Base-by-base conservation (phyloP, 306 rosid species). In the Astragalus glycyphyllos region DNA sequence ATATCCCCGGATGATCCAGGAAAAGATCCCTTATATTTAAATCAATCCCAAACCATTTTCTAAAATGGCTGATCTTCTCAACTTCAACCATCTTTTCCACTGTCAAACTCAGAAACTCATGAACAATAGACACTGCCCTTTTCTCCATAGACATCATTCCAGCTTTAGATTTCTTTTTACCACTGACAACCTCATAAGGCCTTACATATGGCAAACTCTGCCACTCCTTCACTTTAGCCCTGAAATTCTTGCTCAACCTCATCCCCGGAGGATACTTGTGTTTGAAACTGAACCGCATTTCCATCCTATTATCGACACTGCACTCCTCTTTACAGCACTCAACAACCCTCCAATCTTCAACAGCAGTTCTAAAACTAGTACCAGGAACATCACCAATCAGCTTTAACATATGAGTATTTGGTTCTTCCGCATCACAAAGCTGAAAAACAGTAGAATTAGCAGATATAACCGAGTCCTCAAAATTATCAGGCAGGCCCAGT, bases 31-130 rank as follows among this genome's bases (percentile, higher is more conserved):
- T 83, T 67, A 88, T 46, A 70, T 91, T 91, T 15, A 91, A 81
- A 26, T 86, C 90, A 74, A 91, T 83, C 38, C 92, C 96, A 73
- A 84, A 71, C 87, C 88, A 56, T 26, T 77, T 85, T 48, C 86
- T 77, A 61, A 85, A 85, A 1, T 85, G 87, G 54, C 84, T 82
- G 65, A 84, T 84, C 84, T 87, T 94, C 82, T 91, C 96, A 67
- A 94, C 97, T 76, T 94, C 99, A 77, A 94, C 86, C 91, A 82
- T 89, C 84, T 85, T 91, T 86, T 94, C 99, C 75, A 89, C 96
- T 1, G 97, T 91, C 84, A 89, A 82, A 77, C 87, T 86, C 81
- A 94, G 73, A 78, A 94, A 94, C 75, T 91, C 97, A 4, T 94
- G 99, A 80, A 87, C 90, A 54, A 89, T 74, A 2, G 91, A 81